Evolutionary conservation across 108 stramenopile species (phyloP).

Genomic region (Nannochloropsis gaditana): DNA sequence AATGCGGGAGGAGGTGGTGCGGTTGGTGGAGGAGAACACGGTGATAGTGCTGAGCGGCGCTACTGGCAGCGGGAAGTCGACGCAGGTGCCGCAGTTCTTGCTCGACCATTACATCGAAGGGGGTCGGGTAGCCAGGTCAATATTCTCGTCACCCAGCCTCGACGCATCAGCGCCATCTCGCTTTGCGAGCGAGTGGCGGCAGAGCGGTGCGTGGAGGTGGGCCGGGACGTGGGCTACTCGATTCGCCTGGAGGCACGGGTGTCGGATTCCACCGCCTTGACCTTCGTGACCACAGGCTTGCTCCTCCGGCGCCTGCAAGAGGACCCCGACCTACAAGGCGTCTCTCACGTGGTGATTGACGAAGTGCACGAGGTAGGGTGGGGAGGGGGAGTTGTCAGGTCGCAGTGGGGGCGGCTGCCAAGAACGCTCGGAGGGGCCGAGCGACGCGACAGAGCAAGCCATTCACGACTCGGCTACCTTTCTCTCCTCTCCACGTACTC

Average conservation of each 20-base stretch:
- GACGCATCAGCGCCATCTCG: constrained; percentile 76
- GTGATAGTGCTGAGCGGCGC: constrained; percentile 47
- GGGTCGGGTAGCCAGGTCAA: constrained; percentile 39
- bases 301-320: constrained; percentile 67
- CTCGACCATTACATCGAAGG: constrained; percentile 55
- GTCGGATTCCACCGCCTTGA: constrained; percentile 50
- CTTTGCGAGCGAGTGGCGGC: constrained; percentile 77
- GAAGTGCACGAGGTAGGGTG: constrained; percentile 61
- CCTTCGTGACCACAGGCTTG: constrained; percentile 76
- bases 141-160: constrained; percentile 78
- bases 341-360: constrained; percentile 72
- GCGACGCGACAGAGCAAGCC: neutral
- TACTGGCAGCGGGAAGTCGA: constrained; percentile 51
- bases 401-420: neutral
- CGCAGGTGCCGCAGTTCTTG: constrained; percentile 77
- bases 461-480: neutral
- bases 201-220: constrained; percentile 61
- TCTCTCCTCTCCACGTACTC: neutral
- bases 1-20: constrained; percentile 27
- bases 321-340: constrained; percentile 49
- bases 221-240: constrained; percentile 62
- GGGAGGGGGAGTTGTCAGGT: neutral
- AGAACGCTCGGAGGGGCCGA: neutral
- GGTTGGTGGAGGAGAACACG: constrained; percentile 30
- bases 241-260: constrained; percentile 59